phyloP scores from a whole-genome alignment of 176 grass and related monocot species.

The Juncus effusus region DNA sequence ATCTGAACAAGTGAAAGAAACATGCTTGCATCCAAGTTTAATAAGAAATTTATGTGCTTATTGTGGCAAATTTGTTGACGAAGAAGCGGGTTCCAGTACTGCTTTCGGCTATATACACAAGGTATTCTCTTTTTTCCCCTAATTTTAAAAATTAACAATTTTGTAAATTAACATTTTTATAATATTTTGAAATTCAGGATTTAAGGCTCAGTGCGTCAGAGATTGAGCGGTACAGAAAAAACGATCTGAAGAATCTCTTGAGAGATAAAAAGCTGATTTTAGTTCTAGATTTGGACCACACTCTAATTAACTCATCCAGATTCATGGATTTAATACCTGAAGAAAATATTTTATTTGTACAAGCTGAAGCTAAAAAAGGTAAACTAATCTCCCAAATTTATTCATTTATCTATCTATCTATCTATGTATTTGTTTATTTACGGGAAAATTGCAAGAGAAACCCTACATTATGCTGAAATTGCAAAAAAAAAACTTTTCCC shows the following conservation, averaged over 20 bases:
- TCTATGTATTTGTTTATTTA: neutral
- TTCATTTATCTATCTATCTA: neutral
- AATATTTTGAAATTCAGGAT: slow-evolving; percentile 39
- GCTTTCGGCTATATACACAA: slow-evolving; percentile 86
- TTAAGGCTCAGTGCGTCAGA: slow-evolving; percentile 65
- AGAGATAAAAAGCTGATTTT: slow-evolving; percentile 62
- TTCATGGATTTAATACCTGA: slow-evolving; percentile 49
- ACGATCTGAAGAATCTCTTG: slow-evolving; percentile 67
- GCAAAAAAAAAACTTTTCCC: too few species aligned
- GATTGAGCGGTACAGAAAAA: slow-evolving; percentile 58
- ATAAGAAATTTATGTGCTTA: slow-evolving; percentile 20
- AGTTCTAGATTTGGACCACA: slow-evolving; percentile 92
- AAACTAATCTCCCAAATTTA: neutral
- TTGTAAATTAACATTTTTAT: neutral
- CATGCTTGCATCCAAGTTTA: slow-evolving; percentile 17
- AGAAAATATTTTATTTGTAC: slow-evolving; percentile 34
- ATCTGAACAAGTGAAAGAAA: neutral
- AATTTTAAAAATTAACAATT: slow-evolving; percentile 9
- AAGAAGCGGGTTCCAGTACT: slow-evolving; percentile 64
- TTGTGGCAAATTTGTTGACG: slow-evolving; percentile 17
- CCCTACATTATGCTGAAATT: neutral
- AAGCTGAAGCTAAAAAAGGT: slow-evolving; percentile 4
- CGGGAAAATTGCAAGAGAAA: slow-evolving; percentile 1
- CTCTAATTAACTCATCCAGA: slow-evolving; percentile 73
- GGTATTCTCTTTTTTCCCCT: slow-evolving; percentile 34